Evolutionary conservation across 495 filamentous ascomycete genomes (phyloP), one percentile per base, ranked within the genome.

Genomic region (Penicillium salamii): DNA sequence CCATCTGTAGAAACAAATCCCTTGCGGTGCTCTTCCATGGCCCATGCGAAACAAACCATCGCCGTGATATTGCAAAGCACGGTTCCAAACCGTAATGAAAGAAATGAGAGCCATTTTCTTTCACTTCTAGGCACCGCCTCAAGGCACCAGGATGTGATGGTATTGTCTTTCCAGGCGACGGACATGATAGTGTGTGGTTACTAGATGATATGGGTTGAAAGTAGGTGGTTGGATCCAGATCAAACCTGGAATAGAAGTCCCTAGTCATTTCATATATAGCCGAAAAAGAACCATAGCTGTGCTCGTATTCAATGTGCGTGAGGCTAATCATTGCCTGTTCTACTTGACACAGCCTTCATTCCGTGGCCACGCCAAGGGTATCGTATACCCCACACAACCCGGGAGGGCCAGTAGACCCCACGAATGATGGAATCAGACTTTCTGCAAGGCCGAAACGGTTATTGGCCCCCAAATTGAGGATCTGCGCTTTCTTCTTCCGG

Each of bases 21-120:
- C 8, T 18, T 33, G 9, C 43, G 11, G 26, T 59, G 56, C 12
- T 55, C 23, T 3, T 32, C 18, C 34, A 48, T 49, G 7, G 52
- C 52, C 56, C 56, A 55, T 6, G 56, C 43, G 28, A 55, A 59
- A 40, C 56, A 59, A 6, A 55, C 41, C 13, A 59, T 29, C 2
- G 33, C 47, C 8, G 24, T 32, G 44, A 59, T 52, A 6, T 40
- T 32, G 24, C 44, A 49, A 0, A 55, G 23, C 5, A 52, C 36
- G 2, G 49, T 36, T 1, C 38, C 56, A 14, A 59, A 59, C 11
- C 56, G 56, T 6, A 59, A 44, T 1, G 52, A 45, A 0, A 59
- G 2, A 15, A 59, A 28, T 7, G 45, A 55, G 1, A 59, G 52
- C 49, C 52, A 59, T 52, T 52, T 55, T 26, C 42, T 55, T 8